phyloP scores from a whole-genome alignment of 225 moss, liverwort and hornwort genomes.

The Pleurozium schreberi region DNA sequence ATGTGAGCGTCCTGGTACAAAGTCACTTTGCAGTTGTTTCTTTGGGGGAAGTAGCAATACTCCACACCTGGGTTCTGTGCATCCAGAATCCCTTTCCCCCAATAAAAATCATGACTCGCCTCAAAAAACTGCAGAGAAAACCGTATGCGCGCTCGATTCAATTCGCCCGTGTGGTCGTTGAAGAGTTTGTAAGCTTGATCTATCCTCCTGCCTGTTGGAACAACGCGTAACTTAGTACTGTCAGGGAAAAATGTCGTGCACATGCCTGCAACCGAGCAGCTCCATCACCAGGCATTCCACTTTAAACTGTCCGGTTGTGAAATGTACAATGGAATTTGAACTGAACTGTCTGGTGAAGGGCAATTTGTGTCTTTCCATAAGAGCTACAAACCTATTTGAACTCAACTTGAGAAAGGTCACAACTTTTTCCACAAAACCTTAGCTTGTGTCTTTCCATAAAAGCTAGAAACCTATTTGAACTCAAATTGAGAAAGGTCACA shows the following conservation, averaged over 20 bases:
- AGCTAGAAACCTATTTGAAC: too few species aligned
- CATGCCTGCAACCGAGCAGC: not conserved
- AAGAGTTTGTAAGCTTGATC: not conserved
- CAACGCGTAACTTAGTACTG: not conserved
- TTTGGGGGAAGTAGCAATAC: slow-evolving; percentile 70
- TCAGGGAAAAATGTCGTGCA: not conserved
- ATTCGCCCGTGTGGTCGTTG: slow-evolving; percentile 11
- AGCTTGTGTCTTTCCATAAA: too few species aligned
- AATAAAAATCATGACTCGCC: slow-evolving; percentile 20
- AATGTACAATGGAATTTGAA: not conserved
- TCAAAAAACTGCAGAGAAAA: slow-evolving; percentile 46
- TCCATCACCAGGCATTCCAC: not conserved
- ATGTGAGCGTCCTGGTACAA: slow-evolving; percentile 88
- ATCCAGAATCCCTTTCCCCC: slow-evolving; percentile 33
- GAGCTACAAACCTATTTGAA: not conserved
- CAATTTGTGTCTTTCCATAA: not conserved
- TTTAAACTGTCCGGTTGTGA: not conserved
- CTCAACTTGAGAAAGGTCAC: too few species aligned
- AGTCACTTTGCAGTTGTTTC: slow-evolving; percentile 62
- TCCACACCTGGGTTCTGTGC: slow-evolving; percentile 1
- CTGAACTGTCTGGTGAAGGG: not conserved
- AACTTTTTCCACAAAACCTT: too few species aligned
- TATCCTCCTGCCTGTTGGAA: slow-evolving; percentile 6
- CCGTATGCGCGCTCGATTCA: slow-evolving; percentile 16
- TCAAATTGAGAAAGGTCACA: too few species aligned